Base-by-base conservation (phyloP, 2,329 filamentous ascomycete species). In the Hirsutella minnesotensis region DNA sequence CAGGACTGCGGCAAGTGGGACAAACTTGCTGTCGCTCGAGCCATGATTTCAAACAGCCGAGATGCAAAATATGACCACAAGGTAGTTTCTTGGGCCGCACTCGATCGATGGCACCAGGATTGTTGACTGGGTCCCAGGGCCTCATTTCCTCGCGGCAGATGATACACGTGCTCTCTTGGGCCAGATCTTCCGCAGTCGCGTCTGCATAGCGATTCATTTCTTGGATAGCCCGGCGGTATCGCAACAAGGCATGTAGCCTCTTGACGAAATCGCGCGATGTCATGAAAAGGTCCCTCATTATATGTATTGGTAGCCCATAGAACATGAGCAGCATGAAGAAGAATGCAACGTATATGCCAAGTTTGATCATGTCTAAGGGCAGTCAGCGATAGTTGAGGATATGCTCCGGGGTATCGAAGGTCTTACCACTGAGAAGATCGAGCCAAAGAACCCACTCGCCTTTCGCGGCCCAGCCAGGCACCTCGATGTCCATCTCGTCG, bases 91-190 rank as follows among this genome's bases (percentile, higher is more conserved):
- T 98, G 7, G 92, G 87, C 18, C 92, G 77, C 44, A 85, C 75
- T 43, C 90, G 77, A 56, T 96, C 88, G 45, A 94, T 81, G 44
- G 83, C 72, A n/a, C 77, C 81, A 71, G 51, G 77, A 67, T 58
- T 77, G 65, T 64, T 60, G 5, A 49, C 57, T 1, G 70, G 65
- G 45, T 76, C 64, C 85, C 87, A 95, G 2, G 83, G 79, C 29
- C 78, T 77, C 92, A 98, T 98, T 50, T 94, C 86, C 60, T 98
- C 92, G 47, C 92, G 80, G 62, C 92, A 98, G 43, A 98, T 95
- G 53, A 98, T 98, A 62, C 92, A 98, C 3, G 92, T 94, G 55
- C 94, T 87, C 58, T 95, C 90, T 39, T 85, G 75, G 22, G 72
- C 69, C 20, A 98, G 77, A 50, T 98, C 90, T 51, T 94, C 86